Base-by-base conservation (phyloP, 768 basidiomycete species). In the Dendrothele bispora region DNA sequence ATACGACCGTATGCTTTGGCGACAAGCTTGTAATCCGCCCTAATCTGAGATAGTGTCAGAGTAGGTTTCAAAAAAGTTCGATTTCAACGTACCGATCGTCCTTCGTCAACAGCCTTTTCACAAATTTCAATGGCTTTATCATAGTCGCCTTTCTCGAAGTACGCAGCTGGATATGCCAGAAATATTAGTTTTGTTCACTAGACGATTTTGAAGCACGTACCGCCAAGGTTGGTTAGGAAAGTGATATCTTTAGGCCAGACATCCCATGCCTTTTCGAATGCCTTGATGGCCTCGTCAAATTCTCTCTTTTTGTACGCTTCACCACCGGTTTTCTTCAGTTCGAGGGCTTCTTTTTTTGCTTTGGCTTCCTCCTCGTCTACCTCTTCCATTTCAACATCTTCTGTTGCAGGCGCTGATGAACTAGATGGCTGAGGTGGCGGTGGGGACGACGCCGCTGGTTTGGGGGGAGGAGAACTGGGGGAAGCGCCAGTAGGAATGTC, bases 101-200 rank as follows among this genome's bases (percentile, higher is more conserved):
- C 97, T 62, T 98, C 91, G 11, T 98, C 97, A 36, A 92, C 88
- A n/a, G 97, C 95, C 69, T 92, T 95, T 60, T 97, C 86, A 64
- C 92, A 95, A 0, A 83, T 82, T 64, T 94, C 88, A 58, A 99
- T 95, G 48, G 83, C 82, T 63, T 90, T 86, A 69, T 92, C 88
- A 59, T 86, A 98, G 28, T 98, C 85, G 8, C 86, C 91, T 65
- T 95, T 79, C 70, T 99, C 97, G 59, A 93, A 94, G 69, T 95
- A 89, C 7, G 84, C 93, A 48, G 97, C 97, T 87, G 61, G 40
- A 49, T 21, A 41, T 21, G 39, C 43, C n/a, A 32, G n/a, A n/a
- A n/a, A n/a, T n/a, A n/a, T n/a, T n/a, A n/a, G n/a, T n/a, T n/a
- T n/a, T n/a, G n/a, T n/a, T n/a, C n/a, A n/a, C n/a, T n/a, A n/a